Percentiles rank a stretch among this genome's conserved stretches.
Conservation (phyloP, 208 protist genomes). For the Herpetomonas tarakana region DNA sequence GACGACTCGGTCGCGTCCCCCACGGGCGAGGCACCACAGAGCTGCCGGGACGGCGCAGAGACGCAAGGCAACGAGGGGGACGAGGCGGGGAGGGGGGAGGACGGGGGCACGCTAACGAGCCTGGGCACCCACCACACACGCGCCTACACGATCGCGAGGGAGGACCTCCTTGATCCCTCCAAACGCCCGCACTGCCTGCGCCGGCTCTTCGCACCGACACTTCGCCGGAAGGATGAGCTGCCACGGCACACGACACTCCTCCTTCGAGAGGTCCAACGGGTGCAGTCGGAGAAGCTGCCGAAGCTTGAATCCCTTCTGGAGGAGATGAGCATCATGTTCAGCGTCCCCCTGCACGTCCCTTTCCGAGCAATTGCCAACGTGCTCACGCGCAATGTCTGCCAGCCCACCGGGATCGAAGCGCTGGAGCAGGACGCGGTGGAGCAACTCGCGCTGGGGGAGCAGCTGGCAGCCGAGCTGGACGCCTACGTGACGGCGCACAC, state of each 20-base stretch:
- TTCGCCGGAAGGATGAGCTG: conserved; percentile 36
- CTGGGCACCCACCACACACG: not conserved
- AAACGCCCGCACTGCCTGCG: conserved; percentile 51
- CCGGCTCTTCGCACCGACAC: conserved; percentile 58
- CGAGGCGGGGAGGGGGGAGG: not conserved
- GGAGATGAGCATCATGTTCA: conserved; percentile 29
- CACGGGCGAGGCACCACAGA: not conserved
- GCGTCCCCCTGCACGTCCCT: conserved; percentile 52
- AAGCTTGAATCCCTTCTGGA: conserved; percentile 41
- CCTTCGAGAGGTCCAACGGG: conserved; percentile 33
- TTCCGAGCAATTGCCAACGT: conserved; percentile 44
- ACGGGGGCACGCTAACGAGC: not conserved
- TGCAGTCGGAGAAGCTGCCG: conserved; percentile 44
- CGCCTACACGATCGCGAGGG: conserved; percentile 26
- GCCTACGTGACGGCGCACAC: conserved; percentile 14
- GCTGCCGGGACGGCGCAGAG: too few relatives aligned
- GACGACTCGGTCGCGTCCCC: not conserved
- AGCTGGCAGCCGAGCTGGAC: not conserved
- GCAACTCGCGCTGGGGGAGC: conserved; percentile 14
- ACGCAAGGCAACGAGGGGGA: not conserved
- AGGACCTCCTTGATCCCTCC: conserved; percentile 53
- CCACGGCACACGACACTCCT: conserved; percentile 53
- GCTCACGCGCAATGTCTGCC: conserved; percentile 27
- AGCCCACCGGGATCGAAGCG: conserved; percentile 12
- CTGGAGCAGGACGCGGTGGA: conserved; percentile 22